Evolutionary conservation across 2,329 filamentous ascomycete genomes (phyloP).

Genomic region (Biscogniauxia marginata): DNA sequence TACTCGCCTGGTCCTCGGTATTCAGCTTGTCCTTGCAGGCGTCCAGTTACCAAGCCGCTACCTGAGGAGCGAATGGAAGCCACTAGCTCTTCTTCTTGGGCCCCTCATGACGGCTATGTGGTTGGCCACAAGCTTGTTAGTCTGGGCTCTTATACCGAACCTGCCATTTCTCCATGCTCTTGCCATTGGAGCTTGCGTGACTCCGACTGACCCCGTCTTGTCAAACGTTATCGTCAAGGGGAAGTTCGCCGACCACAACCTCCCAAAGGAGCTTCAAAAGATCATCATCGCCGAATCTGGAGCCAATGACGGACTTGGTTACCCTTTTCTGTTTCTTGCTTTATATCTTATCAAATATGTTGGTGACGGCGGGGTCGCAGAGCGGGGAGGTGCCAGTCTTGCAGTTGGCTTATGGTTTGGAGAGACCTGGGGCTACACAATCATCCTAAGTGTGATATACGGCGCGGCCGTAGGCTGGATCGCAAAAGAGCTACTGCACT

Average conservation of each 20-base stretch:
- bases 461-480: conserved; percentile 77
- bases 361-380: conserved; percentile 54
- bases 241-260: conserved; percentile 87
- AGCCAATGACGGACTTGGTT: conserved; percentile 85
- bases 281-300: conserved; percentile 82
- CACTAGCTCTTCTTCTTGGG: conserved; percentile 71
- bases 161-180: conserved; percentile 75
- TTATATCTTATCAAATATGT: conserved; percentile 80
- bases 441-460: conserved; percentile 75
- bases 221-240: conserved; percentile 92
- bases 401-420: conserved; percentile 82
- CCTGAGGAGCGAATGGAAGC: conserved; percentile 73
- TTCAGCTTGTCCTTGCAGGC: conserved; percentile 86
- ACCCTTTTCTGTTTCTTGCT: conserved; percentile 83
- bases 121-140: conserved; percentile 73
- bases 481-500: conserved; percentile 79
- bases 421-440: conserved; percentile 81
- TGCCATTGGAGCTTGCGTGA: conserved; percentile 81
- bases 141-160: conserved; percentile 73
- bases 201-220: conserved; percentile 84
- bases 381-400: conserved; percentile 57
- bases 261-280: conserved; percentile 76
- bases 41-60: conserved; percentile 86
- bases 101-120: conserved; percentile 88
- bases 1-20: conserved; percentile 80